A percentile compares a stretch with the other conserved stretches of the same genome.
These are phyloP conservation scores for Crepidotus sp. DNA, from an alignment of 1,284 basidiomycete species.

Conservation along the genomic window DNA sequence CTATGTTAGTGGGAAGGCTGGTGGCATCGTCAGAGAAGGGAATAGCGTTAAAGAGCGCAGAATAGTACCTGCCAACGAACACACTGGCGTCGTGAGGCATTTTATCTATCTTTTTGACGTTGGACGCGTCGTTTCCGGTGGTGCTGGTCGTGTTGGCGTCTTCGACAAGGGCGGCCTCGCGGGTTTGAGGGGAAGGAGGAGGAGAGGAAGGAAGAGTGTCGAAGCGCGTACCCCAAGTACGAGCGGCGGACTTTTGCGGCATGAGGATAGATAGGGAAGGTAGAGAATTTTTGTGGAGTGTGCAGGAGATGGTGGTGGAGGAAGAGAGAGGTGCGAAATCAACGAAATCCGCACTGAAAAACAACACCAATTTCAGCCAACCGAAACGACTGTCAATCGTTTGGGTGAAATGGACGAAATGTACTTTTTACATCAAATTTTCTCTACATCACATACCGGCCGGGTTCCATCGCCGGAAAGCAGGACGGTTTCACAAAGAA, in stretches of 20 bases:
- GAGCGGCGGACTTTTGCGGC: slow-evolving; percentile 31
- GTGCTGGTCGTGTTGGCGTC: slow-evolving; percentile 17
- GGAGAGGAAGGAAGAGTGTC: slow-evolving; percentile 38
- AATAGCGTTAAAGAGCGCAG: slow-evolving; percentile 4
- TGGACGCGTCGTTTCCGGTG: slow-evolving; percentile 23
- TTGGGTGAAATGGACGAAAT: slow-evolving; percentile 3
- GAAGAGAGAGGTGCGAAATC: slow-evolving; percentile 13
- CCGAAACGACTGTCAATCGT: slow-evolving; percentile 1
- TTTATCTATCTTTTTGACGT: slow-evolving; percentile 34
- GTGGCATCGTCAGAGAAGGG: slow-evolving; percentile 1
- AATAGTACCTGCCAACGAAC: slow-evolving; percentile 65
- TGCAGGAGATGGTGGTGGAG: slow-evolving; percentile 21
- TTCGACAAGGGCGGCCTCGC: slow-evolving; percentile 19
- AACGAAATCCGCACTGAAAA: slow-evolving; percentile 2
- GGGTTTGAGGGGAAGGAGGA: slow-evolving; percentile 28
- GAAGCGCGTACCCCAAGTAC: slow-evolving; percentile 65
- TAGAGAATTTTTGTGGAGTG: slow-evolving; percentile 17
- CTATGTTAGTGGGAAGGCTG: slow-evolving; percentile 62
- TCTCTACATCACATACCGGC: slow-evolving; percentile 9
- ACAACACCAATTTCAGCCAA: slow-evolving; percentile 1
- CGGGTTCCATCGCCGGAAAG: slow-evolving; percentile 1
- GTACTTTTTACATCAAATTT: slow-evolving; percentile 2
- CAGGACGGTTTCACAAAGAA: background rate
- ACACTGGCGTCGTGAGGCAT: slow-evolving; percentile 66
- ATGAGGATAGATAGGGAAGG: slow-evolving; percentile 24